Conservation (phyloP, 2,329 filamentous ascomycete genomes). For the Fusarium penzigii region DNA sequence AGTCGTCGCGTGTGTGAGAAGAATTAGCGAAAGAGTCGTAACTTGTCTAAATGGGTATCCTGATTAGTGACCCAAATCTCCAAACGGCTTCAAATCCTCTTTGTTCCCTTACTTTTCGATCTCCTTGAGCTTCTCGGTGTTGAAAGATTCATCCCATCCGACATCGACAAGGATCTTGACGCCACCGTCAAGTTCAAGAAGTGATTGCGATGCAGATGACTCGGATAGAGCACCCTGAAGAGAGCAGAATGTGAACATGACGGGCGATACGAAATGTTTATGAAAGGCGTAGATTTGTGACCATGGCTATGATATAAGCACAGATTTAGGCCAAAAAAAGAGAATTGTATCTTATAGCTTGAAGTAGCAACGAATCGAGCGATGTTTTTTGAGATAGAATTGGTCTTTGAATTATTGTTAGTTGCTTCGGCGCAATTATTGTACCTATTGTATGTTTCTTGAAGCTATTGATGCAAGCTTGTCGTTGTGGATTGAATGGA, state of each 20-base stretch:
- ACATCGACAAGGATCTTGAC: constrained; percentile 94
- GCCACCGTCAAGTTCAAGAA: constrained; percentile 93
- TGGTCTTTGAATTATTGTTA: no score
- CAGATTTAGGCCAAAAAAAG: no score
- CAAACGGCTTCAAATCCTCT: not conserved
- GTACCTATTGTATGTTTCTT: no score
- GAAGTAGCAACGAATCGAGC: no score
- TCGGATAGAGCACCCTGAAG: constrained; percentile 88
- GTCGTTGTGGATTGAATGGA: no score
- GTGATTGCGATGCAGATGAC: constrained; percentile 87
- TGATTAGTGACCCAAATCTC: constrained; percentile 19
- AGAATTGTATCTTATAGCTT: no score
- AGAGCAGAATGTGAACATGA: constrained; percentile 95
- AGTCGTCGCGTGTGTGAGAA: constrained; percentile 90
- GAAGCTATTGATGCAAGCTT: no score
- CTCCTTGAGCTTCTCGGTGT: constrained; percentile 77
- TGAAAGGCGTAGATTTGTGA: constrained; percentile 4
- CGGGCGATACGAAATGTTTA: constrained; percentile 26
- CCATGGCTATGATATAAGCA: no score
- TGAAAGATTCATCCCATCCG: constrained; percentile 93
- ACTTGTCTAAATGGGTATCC: constrained; percentile 63
- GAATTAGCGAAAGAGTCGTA: constrained; percentile 87
- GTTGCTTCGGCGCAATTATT: no score
- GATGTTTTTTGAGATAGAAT: no score
- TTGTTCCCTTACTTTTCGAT: constrained; percentile 73